Percentiles rank a stretch among this genome's conserved stretches.
Evolutionary conservation across 345 rosid genomes (phyloP).

Genomic region (Arabis alpina): DNA sequence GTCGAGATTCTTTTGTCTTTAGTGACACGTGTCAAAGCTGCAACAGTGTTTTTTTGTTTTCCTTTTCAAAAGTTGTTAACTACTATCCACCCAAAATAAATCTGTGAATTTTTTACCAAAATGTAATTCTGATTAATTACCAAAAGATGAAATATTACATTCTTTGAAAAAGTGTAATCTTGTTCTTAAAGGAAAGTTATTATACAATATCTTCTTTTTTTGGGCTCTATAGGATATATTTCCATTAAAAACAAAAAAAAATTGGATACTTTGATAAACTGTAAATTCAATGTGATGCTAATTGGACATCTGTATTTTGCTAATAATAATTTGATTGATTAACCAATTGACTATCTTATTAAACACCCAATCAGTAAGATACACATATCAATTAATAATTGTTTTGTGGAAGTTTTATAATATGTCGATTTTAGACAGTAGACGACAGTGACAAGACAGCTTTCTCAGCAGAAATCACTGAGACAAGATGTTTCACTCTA

Average conservation of each 20-base stretch:
- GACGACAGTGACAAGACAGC: no score
- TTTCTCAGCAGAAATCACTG: no score
- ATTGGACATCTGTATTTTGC: neutral
- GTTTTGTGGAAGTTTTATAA: no score
- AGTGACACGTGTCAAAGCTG: slow-evolving; percentile 35
- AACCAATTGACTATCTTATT: neutral
- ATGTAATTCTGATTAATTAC: slow-evolving; percentile 7
- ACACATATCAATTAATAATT: no score
- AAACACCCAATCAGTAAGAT: no score
- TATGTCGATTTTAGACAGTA: no score
- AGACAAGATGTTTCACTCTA: no score
- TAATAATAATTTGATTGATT: neutral
- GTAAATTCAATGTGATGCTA: neutral
- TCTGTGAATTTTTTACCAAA: neutral
- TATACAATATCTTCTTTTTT: no score
- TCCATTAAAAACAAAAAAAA: no score
- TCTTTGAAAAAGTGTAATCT: neutral
- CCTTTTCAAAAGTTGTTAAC: slow-evolving; percentile 9
- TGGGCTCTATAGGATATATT: no score
- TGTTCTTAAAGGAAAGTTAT: slow-evolving; percentile 1
- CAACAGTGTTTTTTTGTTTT: slow-evolving; percentile 25
- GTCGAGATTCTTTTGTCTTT: slow-evolving; percentile 35
- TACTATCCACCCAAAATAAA: slow-evolving; percentile 22
- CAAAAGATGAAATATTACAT: neutral
- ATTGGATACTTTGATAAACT: no score